phyloP scores from a whole-genome alignment of 495 filamentous ascomycete species.

The Hypoxylon trugodes region DNA sequence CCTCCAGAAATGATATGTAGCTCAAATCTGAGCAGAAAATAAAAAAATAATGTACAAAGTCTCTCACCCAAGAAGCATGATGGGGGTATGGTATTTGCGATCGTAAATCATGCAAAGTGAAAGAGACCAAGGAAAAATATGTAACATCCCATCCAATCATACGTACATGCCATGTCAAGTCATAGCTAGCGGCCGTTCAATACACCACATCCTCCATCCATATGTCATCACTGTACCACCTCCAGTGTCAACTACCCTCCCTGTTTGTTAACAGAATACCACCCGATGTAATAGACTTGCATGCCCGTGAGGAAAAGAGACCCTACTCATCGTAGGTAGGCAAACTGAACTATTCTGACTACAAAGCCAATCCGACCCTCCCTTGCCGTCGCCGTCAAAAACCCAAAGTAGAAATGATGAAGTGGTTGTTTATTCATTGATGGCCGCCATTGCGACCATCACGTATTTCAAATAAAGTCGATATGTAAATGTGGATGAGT shows the following conservation, averaged over 20 bases:
- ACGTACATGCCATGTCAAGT: conserved; percentile 19
- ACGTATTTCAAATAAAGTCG: conserved; percentile 11
- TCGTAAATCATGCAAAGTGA: conserved; percentile 39
- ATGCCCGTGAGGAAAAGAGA: not conserved
- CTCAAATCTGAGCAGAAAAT: conserved; percentile 5
- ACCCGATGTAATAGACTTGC: not conserved
- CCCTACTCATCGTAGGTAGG: not conserved
- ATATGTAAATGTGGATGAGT: conserved; percentile 22
- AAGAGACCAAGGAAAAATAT: conserved; percentile 22
- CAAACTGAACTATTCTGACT: not conserved
- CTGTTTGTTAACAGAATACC: not conserved
- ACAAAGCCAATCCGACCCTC: conserved; percentile 6
- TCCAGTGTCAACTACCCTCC: conserved; percentile 1
- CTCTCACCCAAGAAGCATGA: conserved; percentile 16
- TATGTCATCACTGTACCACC: not conserved
- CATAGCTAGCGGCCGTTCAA: conserved; percentile 37
- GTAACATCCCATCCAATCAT: conserved; percentile 24
- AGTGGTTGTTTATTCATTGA: conserved; percentile 4
- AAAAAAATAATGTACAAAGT: conserved; percentile 32
- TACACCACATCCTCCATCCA: conserved; percentile 18
- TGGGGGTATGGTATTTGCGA: conserved; percentile 25
- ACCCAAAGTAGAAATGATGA: conserved; percentile 15
- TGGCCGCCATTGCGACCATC: not conserved
- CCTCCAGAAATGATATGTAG: not conserved
- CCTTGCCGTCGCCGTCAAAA: conserved; percentile 9